Evolutionary conservation across 2,329 filamentous ascomycete species (phyloP), one percentile per base, ranked within the genome.

Genomic region (Fusarium tanahbumbuense): DNA sequence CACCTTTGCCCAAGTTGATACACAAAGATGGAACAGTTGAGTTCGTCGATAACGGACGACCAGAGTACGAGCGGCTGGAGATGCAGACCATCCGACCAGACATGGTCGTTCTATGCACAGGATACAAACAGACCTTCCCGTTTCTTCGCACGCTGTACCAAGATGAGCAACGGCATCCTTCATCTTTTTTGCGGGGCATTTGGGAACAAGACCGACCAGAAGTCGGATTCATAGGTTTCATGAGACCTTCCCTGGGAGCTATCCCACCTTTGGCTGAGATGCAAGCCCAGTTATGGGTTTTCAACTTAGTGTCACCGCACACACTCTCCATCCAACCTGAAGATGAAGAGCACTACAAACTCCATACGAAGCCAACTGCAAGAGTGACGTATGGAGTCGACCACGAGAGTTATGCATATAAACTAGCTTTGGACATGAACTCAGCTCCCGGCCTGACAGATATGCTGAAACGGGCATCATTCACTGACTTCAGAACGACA

Each of bases 401-500:
- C 6, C n/a, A 46, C 5, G 25, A 54, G 3, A 6, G 23, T 3
- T 46, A 61, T 6, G 12, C 41, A 3, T 54, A 61, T 15, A 25
- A 54, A 10, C 15, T 54, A 3, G 40, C 20, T 16, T 18, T 25
- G 3, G 22, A 61, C 5, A 52, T 61, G 25, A 11, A 15, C 5
- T 47, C 4, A 6, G 32, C 15, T 3, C 18, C 22, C 8, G 28
- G 16, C 0, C 12, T 50, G 1, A 12, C 15, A 2, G 28, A 28
- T 3, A 10, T 59, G 5, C 2, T 32, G 5, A 18, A 25, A 12
- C 40, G 15, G n/a, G 13, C 10, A 22, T 32, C 7, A 2, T 8
- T 8, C 0, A 11, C 10, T 9, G 5, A 5, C 6, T 4, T 8
- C 3, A 3, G 2, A 16, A 22, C 0, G 1, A 5, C 2, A 9